Evolutionary conservation across 2,329 filamentous ascomycete genomes (phyloP), one percentile per base, ranked within the genome.

Genomic region (Aspergillus sp.): DNA sequence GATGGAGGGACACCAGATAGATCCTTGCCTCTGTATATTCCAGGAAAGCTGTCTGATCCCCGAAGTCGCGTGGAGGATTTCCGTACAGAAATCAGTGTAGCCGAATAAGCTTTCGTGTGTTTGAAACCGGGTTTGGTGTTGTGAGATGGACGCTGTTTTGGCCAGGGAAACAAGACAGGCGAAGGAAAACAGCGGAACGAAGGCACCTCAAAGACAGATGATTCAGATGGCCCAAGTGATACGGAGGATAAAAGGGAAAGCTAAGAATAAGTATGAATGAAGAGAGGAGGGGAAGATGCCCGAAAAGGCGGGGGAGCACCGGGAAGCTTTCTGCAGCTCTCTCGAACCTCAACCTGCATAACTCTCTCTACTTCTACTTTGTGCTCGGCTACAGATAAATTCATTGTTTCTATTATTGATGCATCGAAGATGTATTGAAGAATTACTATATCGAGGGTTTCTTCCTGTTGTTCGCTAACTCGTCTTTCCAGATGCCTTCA

Each of bases 1-100:
- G 27, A 51, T 60, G 58, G 60, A 64, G 62, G 62, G 60, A 56
- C 52, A 57, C 57, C 43, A 45, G 48, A 33, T 1, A 56, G 40
- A 15, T 40, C 47, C 24, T n/a, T 45, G 17, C 39, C 39, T 35
- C 33, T 37, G 19, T 45, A 48, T 49, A 15, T 37, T 52, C 21
- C n/a, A 52, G 31, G 48, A n/a, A 15, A 35, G 35, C 17, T 21
- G 19, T 19, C 24, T 55, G 52, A 46, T 41, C 33, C 5, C 37
- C 19, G 19, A 37, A 49, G 58, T 62, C 58, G 58, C 55, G 56
- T 58, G 56, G 58, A 51, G 49, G 40, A 50, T 44, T 57, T 53
- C 52, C 49, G 21, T 17, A 37, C 27, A 58, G 41, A 48, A 55
- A 49, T 47, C n/a, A 31, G 52, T 49, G 33, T 51, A 35, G 35